phyloP scores from a whole-genome alignment of 2,329 filamentous ascomycete species.

The Aspergillus transmontanensis region DNA sequence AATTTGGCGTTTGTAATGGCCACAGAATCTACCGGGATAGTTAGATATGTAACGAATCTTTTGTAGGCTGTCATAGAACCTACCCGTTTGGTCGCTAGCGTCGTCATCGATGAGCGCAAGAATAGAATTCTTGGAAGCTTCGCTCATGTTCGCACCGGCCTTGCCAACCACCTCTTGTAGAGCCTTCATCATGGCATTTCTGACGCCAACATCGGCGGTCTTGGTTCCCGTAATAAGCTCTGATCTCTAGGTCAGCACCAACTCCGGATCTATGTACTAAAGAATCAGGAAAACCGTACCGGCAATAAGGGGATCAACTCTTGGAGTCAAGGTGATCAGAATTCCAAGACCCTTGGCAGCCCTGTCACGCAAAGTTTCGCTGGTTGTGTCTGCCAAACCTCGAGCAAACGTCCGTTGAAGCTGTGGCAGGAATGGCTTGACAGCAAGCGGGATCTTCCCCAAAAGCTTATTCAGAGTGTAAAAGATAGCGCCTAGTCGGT shows the following conservation, averaged over 20 bases:
- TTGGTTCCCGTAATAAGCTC: slow-evolving; percentile 96
- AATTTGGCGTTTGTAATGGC: slow-evolving; percentile 88
- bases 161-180: slow-evolving; percentile 96
- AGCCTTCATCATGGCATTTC: slow-evolving; percentile 94
- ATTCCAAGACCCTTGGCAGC: slow-evolving; percentile 94
- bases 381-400: slow-evolving; percentile 88
- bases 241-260: slow-evolving; percentile 23
- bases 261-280: slow-evolving; percentile 6
- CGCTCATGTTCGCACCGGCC: slow-evolving; percentile 92
- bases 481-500: slow-evolving; percentile 73
- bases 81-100: slow-evolving; percentile 70
- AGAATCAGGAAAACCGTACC: slow-evolving; percentile 31
- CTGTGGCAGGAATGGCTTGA: slow-evolving; percentile 96
- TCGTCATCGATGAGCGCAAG: slow-evolving; percentile 87
- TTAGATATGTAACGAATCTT: slow-evolving; percentile 15
- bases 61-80: slow-evolving; percentile 16
- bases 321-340: slow-evolving; percentile 90
- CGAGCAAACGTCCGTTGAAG: slow-evolving; percentile 96
- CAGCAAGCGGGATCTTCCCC: slow-evolving; percentile 91
- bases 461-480: slow-evolving; percentile 91
- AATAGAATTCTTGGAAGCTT: slow-evolving; percentile 82
- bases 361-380: slow-evolving; percentile 80
- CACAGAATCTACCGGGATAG: slow-evolving; percentile 59
- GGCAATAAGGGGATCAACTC: slow-evolving; percentile 89
- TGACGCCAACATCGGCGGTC: slow-evolving; percentile 82